These are phyloP conservation scores for Coniochaeta hoffmannii DNA, from an alignment of 2,329 filamentous ascomycete genomes.

Conservation along the genomic window DNA sequence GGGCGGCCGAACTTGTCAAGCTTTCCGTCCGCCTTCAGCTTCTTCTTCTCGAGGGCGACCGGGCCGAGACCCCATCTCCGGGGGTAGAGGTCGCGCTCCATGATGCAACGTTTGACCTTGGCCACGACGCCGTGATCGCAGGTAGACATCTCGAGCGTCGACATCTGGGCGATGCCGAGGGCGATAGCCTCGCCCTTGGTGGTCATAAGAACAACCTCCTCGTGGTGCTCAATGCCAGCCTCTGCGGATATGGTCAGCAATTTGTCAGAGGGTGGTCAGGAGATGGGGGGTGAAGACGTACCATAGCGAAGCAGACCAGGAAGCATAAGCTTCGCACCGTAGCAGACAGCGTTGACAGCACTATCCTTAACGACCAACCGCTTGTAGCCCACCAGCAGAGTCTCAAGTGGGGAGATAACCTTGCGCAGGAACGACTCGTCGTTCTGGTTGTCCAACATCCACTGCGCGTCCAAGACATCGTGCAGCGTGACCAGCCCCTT, in stretches of 20 bases:
- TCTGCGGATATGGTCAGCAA: conserved; percentile 42
- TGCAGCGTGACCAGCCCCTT: conserved; percentile 88
- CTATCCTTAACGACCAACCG: conserved; percentile 96
- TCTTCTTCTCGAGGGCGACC: conserved; percentile 95
- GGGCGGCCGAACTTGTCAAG: conserved; percentile 93
- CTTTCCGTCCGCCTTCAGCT: conserved; percentile 96
- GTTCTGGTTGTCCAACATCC: conserved; percentile 89
- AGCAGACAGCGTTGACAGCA: conserved; percentile 94
- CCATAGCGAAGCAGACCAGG: conserved; percentile 89
- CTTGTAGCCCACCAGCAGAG: conserved; percentile 87
- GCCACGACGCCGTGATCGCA: conserved; percentile 97
- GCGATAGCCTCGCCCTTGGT: conserved; percentile 99
- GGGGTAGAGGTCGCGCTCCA: conserved; percentile 98
- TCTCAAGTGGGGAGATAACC: conserved; percentile 90
- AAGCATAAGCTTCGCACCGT: conserved; percentile 98
- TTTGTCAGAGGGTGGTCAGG: conserved; percentile 3
- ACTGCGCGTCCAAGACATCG: conserved; percentile 93
- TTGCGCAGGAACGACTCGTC: conserved; percentile 88
- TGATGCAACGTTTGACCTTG: conserved; percentile 99
- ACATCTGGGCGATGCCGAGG: conserved; percentile 95
- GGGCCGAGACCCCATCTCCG: conserved; percentile 94
- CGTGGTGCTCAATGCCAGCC: conserved; percentile 83
- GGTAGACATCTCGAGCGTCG: conserved; percentile 89
- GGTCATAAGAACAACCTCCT: conserved; percentile 96
- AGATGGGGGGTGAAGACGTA: conserved; percentile 33